Conservation (phyloP, 352 stramenopile species). For the Globisporangium polare region DNA sequence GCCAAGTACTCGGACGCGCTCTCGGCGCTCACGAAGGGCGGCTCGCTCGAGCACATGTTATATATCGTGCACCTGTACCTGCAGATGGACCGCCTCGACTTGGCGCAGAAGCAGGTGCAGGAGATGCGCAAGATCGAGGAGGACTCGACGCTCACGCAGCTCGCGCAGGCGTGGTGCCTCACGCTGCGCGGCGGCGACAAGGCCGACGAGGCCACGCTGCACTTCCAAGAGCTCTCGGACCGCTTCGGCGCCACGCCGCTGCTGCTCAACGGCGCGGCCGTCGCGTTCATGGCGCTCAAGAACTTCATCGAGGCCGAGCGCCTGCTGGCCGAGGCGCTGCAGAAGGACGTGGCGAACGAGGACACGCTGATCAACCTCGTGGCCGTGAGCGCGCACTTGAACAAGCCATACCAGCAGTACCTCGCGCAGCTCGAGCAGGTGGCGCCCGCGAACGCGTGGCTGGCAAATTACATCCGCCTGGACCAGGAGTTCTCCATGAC, state of each 20-base stretch:
- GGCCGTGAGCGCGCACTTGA: conserved; percentile 86
- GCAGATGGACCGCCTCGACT: conserved; percentile 93
- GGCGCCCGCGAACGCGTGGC: conserved; percentile 63
- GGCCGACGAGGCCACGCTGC: conserved; percentile 88
- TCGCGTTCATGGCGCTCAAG: conserved; percentile 88
- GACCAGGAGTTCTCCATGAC: conserved; percentile 67
- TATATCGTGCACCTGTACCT: conserved; percentile 86
- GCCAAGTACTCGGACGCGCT: conserved; percentile 94
- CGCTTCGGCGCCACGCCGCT: conserved; percentile 91
- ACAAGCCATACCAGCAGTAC: conserved; percentile 81
- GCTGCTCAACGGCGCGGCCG: conserved; percentile 91
- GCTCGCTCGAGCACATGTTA: conserved; percentile 92
- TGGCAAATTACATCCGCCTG: conserved; percentile 61
- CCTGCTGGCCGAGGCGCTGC: conserved; percentile 84
- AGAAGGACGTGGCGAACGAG: conserved; percentile 81
- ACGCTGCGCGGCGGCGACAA: conserved; percentile 80
- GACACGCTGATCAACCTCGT: conserved; percentile 96
- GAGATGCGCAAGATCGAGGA: conserved; percentile 93
- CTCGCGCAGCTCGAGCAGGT: conserved; percentile 78
- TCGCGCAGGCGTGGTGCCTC: conserved; percentile 88
- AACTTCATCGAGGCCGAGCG: conserved; percentile 90
- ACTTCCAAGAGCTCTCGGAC: conserved; percentile 92
- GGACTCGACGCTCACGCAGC: conserved; percentile 94
- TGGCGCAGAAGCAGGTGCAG: conserved; percentile 86
- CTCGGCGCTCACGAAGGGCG: conserved; percentile 86